Evolutionary conservation across 352 stramenopile genomes (phyloP), one percentile per base, ranked within the genome.

Genomic region (Globisporangium spiculum): DNA sequence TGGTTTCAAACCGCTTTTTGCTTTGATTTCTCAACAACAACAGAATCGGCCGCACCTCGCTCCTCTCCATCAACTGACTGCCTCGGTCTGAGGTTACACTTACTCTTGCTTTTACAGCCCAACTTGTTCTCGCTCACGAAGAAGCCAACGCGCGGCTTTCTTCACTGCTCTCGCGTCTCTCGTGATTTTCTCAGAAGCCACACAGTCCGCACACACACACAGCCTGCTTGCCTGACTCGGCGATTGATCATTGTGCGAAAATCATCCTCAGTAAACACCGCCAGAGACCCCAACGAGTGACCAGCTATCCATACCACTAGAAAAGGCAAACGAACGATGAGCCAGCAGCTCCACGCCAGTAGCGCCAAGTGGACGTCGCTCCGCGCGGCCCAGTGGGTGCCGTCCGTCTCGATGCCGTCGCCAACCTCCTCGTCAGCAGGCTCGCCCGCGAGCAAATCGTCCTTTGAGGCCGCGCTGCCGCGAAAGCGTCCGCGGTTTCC

Each of bases 321-420:
- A 57, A 4, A 12, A n/a, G 20, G 7, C 52, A 58, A 36, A 26
- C 7, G 14, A 10, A 59, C 53, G 53, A 18, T 59, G 24, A 41
- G 9, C 36, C 36, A 41, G 36, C 36, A 41, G 36, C 36, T 41
- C 36, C 36, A 41, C 36, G 18, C 53, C 26, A 24, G 24, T 4
- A 34, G n/a, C 26, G 14, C 53, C 53, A 59, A 59, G 53, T 59
- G 53, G 53, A 59, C 53, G 53, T 59, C 53, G 24, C 53, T 26
- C 10, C 53, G 53, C 16, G 53, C 14, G 26, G 26, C 53, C 12
- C 53, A 59, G 24, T 26, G 53, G 26, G 53, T 59, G 26, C 53
- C 53, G 22, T 38, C 26, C 10, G 26, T 38, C 24, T 59, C 53
- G 26, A 38, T 26, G 24, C 53, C 22, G 3, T 59, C 53, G 10